Evolutionary conservation across 2,329 filamentous ascomycete genomes (phyloP).

Genomic region (Torrubiellomyces zombiae): DNA sequence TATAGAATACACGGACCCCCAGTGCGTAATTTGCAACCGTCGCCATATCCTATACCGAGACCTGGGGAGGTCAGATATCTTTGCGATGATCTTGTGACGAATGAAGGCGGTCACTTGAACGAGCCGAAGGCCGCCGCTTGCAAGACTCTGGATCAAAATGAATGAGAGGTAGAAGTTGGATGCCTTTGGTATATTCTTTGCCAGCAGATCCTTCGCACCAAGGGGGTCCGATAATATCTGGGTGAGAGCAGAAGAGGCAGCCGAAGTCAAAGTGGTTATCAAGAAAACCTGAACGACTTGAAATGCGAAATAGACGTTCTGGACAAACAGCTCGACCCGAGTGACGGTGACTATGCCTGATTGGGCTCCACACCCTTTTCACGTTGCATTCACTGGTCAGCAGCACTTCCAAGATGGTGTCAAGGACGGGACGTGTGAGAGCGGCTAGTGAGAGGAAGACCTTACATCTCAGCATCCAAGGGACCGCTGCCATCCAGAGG

Average conservation of each 20-base stretch:
- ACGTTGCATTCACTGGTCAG: constrained; percentile 14
- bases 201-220: constrained; percentile 46
- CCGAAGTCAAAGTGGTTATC: constrained; percentile 66
- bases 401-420: no score
- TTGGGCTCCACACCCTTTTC: constrained; percentile 61
- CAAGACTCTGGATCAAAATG: constrained; percentile 81
- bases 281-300: constrained; percentile 87
- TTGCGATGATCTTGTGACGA: constrained; percentile 42
- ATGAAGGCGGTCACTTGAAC: constrained; percentile 53
- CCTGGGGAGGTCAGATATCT: constrained; percentile 61
- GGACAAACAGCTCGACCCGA: constrained; percentile 71
- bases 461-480: constrained; percentile 53
- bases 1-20: constrained; percentile 69
- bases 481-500: constrained; percentile 73
- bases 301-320: constrained; percentile 83
- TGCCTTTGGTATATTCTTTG: constrained; percentile 58
- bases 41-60: constrained; percentile 69
- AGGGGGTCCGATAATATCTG: constrained; percentile 47
- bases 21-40: constrained; percentile 54
- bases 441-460: neutral
- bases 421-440: neutral
- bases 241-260: constrained; percentile 53
- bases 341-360: constrained; percentile 67
- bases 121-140: constrained; percentile 57
- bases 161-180: constrained; percentile 93